Evolutionary conservation across 2,329 filamentous ascomycete genomes (phyloP).

Genomic region (Dactylonectria estremocensis): DNA sequence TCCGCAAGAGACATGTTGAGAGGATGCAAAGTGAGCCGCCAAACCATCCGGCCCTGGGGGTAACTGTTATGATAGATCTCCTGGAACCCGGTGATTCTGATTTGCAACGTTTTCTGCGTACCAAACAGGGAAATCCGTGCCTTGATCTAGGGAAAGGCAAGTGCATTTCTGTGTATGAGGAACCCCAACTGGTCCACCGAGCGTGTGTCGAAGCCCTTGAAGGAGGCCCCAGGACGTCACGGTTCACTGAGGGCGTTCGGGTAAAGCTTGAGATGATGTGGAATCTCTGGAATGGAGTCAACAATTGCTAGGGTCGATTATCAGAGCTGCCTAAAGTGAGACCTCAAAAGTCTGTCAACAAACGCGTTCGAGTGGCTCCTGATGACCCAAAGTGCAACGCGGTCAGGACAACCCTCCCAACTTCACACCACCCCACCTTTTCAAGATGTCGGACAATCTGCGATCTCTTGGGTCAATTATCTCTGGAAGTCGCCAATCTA

Average conservation of each 20-base stretch:
- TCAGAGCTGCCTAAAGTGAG: neutral
- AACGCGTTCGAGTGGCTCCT: neutral
- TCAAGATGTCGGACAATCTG: neutral
- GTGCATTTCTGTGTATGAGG: neutral
- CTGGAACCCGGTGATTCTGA: neutral
- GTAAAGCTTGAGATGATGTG: neutral
- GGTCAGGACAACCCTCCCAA: neutral
- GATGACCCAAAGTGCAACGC: neutral
- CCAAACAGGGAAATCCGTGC: neutral
- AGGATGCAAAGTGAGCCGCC: neutral
- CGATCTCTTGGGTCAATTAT: neutral
- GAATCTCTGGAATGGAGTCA: neutral
- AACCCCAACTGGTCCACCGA: neutral
- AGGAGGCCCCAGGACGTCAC: neutral
- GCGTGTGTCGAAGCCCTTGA: neutral
- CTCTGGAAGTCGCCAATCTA: neutral
- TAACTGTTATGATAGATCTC: neutral
- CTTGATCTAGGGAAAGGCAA: neutral
- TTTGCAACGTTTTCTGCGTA: neutral
- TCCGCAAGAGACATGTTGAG: neutral
- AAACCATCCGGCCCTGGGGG: neutral
- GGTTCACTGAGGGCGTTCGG: neutral
- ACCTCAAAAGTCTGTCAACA: neutral
- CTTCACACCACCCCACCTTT: slow-evolving; percentile 4
- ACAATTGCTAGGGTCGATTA: neutral